phyloP scores from a whole-genome alignment of 2,329 filamentous ascomycete species.

The Zalaria obscura region DNA sequence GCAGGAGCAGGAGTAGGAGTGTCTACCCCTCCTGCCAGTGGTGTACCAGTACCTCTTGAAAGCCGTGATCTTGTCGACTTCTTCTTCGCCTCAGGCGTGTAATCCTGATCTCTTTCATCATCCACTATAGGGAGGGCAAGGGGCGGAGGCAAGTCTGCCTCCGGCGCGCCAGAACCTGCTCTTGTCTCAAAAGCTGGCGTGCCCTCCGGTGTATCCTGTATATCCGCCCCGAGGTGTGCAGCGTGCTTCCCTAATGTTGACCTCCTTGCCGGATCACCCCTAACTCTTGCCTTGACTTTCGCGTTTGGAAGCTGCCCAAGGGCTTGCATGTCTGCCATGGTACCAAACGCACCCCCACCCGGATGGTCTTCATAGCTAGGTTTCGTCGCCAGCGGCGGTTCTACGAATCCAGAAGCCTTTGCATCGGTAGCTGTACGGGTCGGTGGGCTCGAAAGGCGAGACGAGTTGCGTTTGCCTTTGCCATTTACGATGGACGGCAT shows the following conservation, averaged over 20 bases:
- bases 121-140: constrained; percentile 20
- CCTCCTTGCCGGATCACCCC: constrained; percentile 25
- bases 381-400: constrained; percentile 40
- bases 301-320: constrained; percentile 57
- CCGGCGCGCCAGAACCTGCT: constrained; percentile 19
- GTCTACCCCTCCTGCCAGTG: background rate
- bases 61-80: constrained; percentile 22
- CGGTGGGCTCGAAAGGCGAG: constrained; percentile 3
- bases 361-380: constrained; percentile 62
- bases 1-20: constrained; percentile 1
- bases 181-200: constrained; percentile 24
- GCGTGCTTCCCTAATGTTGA: constrained; percentile 27
- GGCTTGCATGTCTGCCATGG: constrained; percentile 72
- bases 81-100: constrained; percentile 22
- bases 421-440: background rate
- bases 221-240: constrained; percentile 24
- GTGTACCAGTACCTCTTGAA: constrained; percentile 1
- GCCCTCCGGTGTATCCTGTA: constrained; percentile 31
- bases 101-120: constrained; percentile 34
- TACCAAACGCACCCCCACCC: constrained; percentile 58
- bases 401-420: constrained; percentile 24
- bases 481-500: constrained; percentile 4
- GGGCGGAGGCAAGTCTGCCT: constrained; percentile 20
- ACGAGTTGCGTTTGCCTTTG: constrained; percentile 2
- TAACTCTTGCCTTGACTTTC: constrained; percentile 43